A percentile compares a stretch with the other conserved stretches of the same genome.
Evolutionary conservation across 129 eudicot species (phyloP).

Genomic region (Pulicaria dysenterica): DNA sequence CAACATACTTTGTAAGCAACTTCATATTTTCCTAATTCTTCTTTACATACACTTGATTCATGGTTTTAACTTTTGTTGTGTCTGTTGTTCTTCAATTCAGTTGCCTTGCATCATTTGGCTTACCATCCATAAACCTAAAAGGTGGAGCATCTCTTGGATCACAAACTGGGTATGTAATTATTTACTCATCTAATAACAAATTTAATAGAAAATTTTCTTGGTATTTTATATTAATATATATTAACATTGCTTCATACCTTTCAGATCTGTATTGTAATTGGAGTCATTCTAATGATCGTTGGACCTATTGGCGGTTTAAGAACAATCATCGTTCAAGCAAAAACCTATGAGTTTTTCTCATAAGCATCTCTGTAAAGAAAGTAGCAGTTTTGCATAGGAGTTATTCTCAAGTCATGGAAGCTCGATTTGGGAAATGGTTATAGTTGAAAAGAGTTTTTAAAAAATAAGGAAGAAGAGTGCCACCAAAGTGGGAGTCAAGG

Average conservation of each 20-base stretch:
- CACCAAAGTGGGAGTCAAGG: neutral
- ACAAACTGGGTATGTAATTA: constrained; percentile 22
- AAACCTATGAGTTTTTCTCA: constrained; percentile 32
- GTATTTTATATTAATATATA: neutral
- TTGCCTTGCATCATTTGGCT: constrained; percentile 26
- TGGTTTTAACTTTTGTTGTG: neutral
- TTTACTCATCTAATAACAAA: neutral
- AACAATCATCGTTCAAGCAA: constrained; percentile 27
- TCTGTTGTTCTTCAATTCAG: neutral
- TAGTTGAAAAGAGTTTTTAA: neutral
- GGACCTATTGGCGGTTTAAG: constrained; percentile 26
- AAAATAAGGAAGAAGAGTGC: constrained; percentile 10
- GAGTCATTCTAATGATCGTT: constrained; percentile 21
- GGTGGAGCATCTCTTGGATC: constrained; percentile 19
- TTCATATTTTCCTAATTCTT: neutral
- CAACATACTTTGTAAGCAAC: constrained; percentile 18
- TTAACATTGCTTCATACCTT: neutral
- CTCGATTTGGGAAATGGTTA: neutral
- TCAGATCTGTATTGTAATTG: constrained; percentile 25
- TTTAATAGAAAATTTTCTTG: neutral
- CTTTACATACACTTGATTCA: neutral
- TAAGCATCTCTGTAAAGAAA: constrained; percentile 17
- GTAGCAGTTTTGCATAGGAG: neutral
- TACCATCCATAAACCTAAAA: constrained; percentile 3
- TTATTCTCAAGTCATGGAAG: constrained; percentile 6